Evolutionary conservation across 2,329 filamentous ascomycete species (phyloP).

Genomic region (Trichoderma citrinoviride): DNA sequence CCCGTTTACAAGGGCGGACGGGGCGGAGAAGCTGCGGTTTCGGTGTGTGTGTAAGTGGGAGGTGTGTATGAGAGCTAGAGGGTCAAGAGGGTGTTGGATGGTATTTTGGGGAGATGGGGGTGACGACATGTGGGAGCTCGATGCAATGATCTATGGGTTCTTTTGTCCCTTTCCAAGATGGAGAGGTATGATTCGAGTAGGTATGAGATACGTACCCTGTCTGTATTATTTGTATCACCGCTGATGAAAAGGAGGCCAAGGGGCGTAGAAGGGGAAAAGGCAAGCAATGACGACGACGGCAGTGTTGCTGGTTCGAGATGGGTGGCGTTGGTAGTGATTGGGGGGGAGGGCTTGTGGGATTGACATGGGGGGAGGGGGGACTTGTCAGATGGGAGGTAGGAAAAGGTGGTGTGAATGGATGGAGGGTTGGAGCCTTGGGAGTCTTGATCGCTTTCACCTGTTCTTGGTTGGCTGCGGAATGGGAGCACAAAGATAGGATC

Average conservation of each 20-base stretch:
- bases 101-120: not conserved
- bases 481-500: too few species aligned
- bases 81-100: not conserved
- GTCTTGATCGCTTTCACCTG: not conserved
- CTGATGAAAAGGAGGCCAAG: not conserved
- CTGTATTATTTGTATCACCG: not conserved
- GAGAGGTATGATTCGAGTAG: not conserved
- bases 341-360: not conserved
- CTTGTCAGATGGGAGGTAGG: not conserved
- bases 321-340: not conserved
- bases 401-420: not conserved
- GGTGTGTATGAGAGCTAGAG: not conserved
- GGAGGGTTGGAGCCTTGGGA: not conserved
- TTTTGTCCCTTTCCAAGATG: not conserved
- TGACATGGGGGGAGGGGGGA: not conserved
- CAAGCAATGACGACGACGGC: not conserved
- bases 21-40: not conserved
- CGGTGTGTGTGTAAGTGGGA: not conserved
- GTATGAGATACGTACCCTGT: not conserved
- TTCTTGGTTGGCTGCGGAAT: not conserved
- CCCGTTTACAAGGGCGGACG: conserved; percentile 6
- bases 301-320: not conserved
- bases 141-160: not conserved
- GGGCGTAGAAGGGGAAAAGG: not conserved
- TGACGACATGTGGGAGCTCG: not conserved